Conservation (phyloP, 441 rosid genomes). For the Erodium trifolium region DNA sequence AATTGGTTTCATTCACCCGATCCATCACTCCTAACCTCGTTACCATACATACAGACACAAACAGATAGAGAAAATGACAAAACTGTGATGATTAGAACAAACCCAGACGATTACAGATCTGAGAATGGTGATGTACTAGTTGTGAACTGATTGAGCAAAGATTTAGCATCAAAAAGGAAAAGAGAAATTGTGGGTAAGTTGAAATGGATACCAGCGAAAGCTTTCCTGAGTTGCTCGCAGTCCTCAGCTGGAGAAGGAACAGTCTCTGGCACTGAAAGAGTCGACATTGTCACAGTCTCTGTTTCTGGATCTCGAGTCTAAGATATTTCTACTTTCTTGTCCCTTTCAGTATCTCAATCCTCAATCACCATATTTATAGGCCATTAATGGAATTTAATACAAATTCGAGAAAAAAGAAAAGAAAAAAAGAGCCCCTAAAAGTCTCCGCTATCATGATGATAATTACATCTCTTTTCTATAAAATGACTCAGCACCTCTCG, state of each 20-base stretch:
- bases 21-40: background rate
- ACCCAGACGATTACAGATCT: background rate
- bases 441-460: background rate
- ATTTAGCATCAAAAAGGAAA: background rate
- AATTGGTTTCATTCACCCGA: background rate
- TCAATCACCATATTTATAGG: background rate
- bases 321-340: background rate
- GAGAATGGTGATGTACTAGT: background rate
- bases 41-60: background rate
- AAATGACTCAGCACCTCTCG: background rate
- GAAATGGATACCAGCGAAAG: background rate
- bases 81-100: background rate
- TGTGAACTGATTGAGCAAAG: background rate
- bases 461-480: background rate
- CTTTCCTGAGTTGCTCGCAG: slow-evolving; percentile 2
- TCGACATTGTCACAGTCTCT: background rate
- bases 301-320: background rate
- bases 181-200: background rate
- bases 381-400: background rate
- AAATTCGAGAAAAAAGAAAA: background rate
- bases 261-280: background rate
- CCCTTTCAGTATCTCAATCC: background rate
- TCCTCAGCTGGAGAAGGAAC: slow-evolving; percentile 1
- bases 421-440: background rate
- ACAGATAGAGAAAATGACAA: background rate